phyloP scores from a whole-genome alignment of 2,329 filamentous ascomycete genomes.

The Aspergillus hortae region DNA sequence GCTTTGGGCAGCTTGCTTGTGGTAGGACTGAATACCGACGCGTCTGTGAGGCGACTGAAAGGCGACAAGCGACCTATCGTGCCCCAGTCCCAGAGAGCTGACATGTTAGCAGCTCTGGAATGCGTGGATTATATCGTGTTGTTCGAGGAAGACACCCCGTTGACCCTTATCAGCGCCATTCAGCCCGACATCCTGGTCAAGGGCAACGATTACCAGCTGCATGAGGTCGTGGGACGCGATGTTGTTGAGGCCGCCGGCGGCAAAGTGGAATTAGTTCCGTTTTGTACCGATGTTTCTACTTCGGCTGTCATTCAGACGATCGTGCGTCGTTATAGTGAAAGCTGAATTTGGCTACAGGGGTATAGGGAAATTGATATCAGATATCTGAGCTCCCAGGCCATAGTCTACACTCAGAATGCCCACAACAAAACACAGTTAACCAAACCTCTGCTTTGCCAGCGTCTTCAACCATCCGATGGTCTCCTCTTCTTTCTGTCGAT shows the following conservation, averaged over 20 bases:
- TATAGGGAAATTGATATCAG: too few species aligned
- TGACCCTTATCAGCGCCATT: too few species aligned
- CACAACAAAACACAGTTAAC: slow-evolving; percentile 34
- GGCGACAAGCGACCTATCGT: too few species aligned
- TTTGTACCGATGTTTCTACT: neutral
- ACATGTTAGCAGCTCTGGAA: too few species aligned
- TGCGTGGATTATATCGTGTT: too few species aligned
- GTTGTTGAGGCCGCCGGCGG: neutral
- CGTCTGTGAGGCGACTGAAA: too few species aligned
- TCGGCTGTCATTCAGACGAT: neutral
- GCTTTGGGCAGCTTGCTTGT: neutral
- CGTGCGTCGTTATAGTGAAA: neutral
- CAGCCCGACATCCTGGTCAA: too few species aligned
- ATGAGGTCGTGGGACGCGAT: too few species aligned
- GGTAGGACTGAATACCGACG: neutral
- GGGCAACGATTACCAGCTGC: too few species aligned
- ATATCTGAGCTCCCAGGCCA: neutral
- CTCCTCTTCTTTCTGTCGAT: slow-evolving; percentile 73
- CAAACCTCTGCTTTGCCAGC: slow-evolving; percentile 76
- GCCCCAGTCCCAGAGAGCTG: too few species aligned
- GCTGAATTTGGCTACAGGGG: too few species aligned
- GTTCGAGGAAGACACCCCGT: too few species aligned
- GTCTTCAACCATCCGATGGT: slow-evolving; percentile 79
- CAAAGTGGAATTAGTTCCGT: neutral
- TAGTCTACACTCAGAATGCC: neutral